phyloP scores from a whole-genome alignment of 1,284 basidiomycete genomes.

The Pseudomicrostroma phylloplanum region DNA sequence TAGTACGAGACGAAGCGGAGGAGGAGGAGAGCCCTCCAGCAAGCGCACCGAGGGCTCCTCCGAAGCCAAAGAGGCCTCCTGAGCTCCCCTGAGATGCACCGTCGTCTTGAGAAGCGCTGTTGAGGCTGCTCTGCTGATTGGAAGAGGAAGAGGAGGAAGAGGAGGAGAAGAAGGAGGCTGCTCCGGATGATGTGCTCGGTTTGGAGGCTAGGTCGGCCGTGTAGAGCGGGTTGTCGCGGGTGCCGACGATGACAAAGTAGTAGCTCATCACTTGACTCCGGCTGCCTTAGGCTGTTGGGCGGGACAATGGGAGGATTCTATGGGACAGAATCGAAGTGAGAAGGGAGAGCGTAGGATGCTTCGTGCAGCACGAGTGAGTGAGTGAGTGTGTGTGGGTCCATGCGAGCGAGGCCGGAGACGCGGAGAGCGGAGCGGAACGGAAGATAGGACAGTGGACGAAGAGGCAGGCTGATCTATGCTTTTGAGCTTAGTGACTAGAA shows the following conservation, averaged over 20 bases:
- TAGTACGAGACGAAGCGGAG: neutral
- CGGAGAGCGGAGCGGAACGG: neutral
- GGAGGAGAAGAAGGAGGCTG: slow-evolving; percentile 15
- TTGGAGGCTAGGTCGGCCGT: slow-evolving; percentile 42
- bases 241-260: slow-evolving; percentile 46
- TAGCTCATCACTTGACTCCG: slow-evolving; percentile 21
- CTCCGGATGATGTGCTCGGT: slow-evolving; percentile 14
- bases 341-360: too few species aligned
- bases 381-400: slow-evolving; percentile 1
- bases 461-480: too few species aligned
- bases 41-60: slow-evolving; percentile 11
- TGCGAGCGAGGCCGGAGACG: neutral
- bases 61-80: slow-evolving; percentile 18
- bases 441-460: neutral
- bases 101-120: neutral
- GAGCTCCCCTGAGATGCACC: neutral
- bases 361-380: neutral
- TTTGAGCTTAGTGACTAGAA: neutral
- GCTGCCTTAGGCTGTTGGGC: too few species aligned
- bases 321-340: too few species aligned
- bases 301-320: too few species aligned
- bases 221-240: slow-evolving; percentile 47
- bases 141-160: slow-evolving; percentile 11
- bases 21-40: slow-evolving; percentile 13
- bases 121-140: neutral